phyloP scores from a whole-genome alignment of 2,329 filamentous ascomycete genomes.

The Bipolaris victoriae region DNA sequence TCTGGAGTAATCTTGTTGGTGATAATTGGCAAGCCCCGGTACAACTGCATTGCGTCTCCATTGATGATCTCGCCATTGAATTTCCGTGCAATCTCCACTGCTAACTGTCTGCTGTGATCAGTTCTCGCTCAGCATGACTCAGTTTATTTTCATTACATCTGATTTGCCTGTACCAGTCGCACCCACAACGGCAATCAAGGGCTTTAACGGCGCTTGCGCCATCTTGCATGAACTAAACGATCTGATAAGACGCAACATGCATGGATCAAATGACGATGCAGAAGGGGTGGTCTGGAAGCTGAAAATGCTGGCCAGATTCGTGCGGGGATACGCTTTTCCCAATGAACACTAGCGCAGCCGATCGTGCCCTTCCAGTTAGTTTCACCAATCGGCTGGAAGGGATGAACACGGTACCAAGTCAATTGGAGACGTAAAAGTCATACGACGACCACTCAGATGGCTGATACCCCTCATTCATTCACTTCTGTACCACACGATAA shows the following conservation, averaged over 20 bases:
- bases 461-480: background rate
- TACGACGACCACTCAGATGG: background rate
- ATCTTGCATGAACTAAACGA: slow-evolving; percentile 29
- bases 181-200: slow-evolving; percentile 82
- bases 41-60: slow-evolving; percentile 97
- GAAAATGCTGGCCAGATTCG: slow-evolving; percentile 16
- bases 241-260: slow-evolving; percentile 36
- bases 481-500: background rate
- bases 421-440: background rate
- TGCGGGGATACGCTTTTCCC: slow-evolving; percentile 4
- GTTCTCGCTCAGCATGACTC: slow-evolving; percentile 14
- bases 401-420: background rate
- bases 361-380: background rate
- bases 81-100: slow-evolving; percentile 80
- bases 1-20: slow-evolving; percentile 85
- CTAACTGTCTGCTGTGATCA: slow-evolving; percentile 68
- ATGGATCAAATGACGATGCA: slow-evolving; percentile 1
- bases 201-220: slow-evolving; percentile 47
- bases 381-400: background rate
- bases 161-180: slow-evolving; percentile 95
- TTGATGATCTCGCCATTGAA: slow-evolving; percentile 97
- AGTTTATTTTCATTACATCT: slow-evolving; percentile 63
- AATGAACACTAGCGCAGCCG: background rate
- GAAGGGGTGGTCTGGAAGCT: background rate
- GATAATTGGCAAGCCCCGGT: slow-evolving; percentile 87